Base-by-base conservation (phyloP, 768 basidiomycete species). In the Mycena rebaudengoi region DNA sequence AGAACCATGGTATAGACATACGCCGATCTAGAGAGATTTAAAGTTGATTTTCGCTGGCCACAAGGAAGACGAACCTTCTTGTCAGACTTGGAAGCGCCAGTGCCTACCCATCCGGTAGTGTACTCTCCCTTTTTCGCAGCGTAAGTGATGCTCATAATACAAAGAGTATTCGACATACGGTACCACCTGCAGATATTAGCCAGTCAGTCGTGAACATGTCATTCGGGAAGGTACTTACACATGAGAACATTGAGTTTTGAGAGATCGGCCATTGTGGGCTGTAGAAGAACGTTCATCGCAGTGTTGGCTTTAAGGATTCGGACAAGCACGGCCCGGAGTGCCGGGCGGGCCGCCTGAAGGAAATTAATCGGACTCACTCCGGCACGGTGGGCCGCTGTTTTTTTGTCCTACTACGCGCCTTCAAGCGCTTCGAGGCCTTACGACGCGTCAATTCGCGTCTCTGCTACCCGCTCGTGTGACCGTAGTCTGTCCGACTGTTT, bases 41-140 rank as follows among this genome's bases (percentile, higher is more conserved):
- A 3, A 23, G 29, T 30, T 28, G 37, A 60, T 50, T 33, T 62
- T 50, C 21, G 44, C 21, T 28, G 16, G 13, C 20, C 41, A 35
- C 23, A 40, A 26, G 33, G 29, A 28, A 32, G 13, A 59, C 80
- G 56, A 59, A 91, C 94, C 85, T 95, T 98, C 80, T 97, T 97
- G 80, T 97, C 96, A 6, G 95, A 96, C 72, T 90, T 94, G 16
- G 95, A 96, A 41, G 92, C 94, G n/a, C 95, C 95, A 35, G 91
- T 87, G 13, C 88, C 89, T 11, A 93, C 95, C 92, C 93, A 97
- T 74, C 96, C 95, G 52, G 95, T 97, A 65, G 95, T 97, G 75
- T 97, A 97, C 81, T 96, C 94, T 41, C 93, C 92, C 88, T 81
- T 66, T 23, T 29, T 37, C 25, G 13, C 37, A 13, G 37, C 16